Evolutionary conservation across 1,284 basidiomycete genomes (phyloP), one percentile per base, ranked within the genome.

Genomic region (Papiliotrema flavescens): DNA sequence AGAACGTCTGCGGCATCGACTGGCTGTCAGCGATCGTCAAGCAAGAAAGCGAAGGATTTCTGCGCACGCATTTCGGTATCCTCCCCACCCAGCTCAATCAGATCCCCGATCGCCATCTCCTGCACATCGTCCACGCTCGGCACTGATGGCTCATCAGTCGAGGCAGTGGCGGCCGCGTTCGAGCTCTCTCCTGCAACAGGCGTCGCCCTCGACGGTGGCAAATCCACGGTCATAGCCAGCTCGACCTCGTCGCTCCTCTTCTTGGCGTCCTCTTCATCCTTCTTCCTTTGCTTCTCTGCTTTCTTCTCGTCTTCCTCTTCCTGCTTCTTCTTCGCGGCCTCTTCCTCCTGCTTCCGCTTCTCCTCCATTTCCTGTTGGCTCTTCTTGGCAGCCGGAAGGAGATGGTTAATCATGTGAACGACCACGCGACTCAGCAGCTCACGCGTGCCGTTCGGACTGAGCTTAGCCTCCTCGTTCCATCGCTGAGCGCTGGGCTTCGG

Each of bases 401-500:
- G 80, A 6, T 84, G 82, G 49, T 94, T 79, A 53, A 85, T 78
- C 49, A 95, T 78, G 49, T 94, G 78, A 43, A 84, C 76, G 45
- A 93, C 79, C 64, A 96, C 87, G 61, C 87, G 88, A 23, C 80
- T 79, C 23, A 94, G 71, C 65, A 84, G 86, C 17, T 79, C 91
- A 81, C 62, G 87, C 84, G 87, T 85, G 63, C 85, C 82, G 35
- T 88, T 85, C 55, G 92, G 85, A 15, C 91, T 79, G 50, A 90
- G 86, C 64, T 87, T 88, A 53, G 84, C 84, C 74, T 96, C 94
- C 66, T 97, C 93, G 1, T 82, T 78, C 94, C 95, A 98, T 44
- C 95, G 84, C 66, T 89, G 87, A n/a, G 86, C 71, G 0, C 95
- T 97, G 11, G 78, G 87, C 56, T 90, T 77, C 2, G 93, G 93